A percentile compares a stretch with the other conserved stretches of the same genome.
Conservation (phyloP, 805 yeast species). For the Kazachstania psychrophila region DNA sequence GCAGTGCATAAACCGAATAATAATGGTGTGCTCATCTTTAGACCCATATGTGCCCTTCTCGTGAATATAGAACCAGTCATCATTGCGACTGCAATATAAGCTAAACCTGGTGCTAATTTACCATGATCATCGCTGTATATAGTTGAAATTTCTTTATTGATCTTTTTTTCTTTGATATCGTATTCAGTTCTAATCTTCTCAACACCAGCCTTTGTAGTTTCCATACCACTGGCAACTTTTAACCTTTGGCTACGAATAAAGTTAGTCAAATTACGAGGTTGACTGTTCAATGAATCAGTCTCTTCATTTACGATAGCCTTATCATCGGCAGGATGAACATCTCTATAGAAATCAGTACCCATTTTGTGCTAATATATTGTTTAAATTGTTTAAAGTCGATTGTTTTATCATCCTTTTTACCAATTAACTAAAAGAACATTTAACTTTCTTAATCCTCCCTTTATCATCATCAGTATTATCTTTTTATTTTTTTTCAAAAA, state of each 20-base stretch:
- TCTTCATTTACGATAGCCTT: constrained; percentile 1
- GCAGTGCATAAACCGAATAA: constrained; percentile 44
- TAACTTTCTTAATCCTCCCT: no score
- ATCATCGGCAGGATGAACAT: constrained; percentile 4
- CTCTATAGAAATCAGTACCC: constrained; percentile 7
- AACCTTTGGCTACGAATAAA: constrained; percentile 14
- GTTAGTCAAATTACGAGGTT: constrained; percentile 15
- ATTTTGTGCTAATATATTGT: neutral
- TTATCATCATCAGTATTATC: no score
- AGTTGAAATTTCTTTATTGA: constrained; percentile 42
- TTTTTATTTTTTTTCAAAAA: no score
- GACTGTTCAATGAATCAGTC: constrained; percentile 3
- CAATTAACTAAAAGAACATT: neutral
- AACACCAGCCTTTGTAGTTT: constrained; percentile 15
- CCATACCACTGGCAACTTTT: constrained; percentile 6
- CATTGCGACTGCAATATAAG: constrained; percentile 46
- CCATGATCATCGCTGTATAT: constrained; percentile 47
- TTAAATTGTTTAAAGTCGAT: no score
- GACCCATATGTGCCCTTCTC: constrained; percentile 41
- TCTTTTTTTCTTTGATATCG: constrained; percentile 41
- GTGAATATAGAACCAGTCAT: constrained; percentile 53
- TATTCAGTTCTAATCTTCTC: constrained; percentile 37
- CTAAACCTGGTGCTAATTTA: constrained; percentile 47
- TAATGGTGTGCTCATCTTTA: constrained; percentile 43
- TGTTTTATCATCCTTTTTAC: neutral